Base-by-base conservation (phyloP, 1,139 yeast genomes). In the Scheffersomyces segobiensis region DNA sequence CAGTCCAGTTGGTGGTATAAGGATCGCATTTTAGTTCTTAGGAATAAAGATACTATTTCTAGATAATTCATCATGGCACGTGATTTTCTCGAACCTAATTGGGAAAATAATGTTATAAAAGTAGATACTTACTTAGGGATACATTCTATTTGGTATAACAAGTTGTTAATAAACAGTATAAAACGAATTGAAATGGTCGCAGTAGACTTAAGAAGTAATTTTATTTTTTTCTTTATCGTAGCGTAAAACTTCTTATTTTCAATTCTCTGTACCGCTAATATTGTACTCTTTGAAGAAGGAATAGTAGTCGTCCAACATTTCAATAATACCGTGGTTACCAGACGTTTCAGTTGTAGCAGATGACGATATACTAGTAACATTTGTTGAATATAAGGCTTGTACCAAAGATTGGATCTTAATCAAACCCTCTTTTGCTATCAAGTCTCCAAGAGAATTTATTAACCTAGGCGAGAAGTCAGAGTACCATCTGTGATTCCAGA, bases 401-500 rank as follows among this genome's bases (percentile, higher is more conserved):
- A 91, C 85, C 66, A 89, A 87, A 64, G 88, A 88, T 63, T 86
- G 87, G 47, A 92, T 85, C 73, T 90, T 91, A 52, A 89, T 86
- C 52, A 89, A 75, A 0, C 97, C 97, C 67, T 91, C 93, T 66
- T 87, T 88, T 39, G 86, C 86, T 42, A 91, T 87, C 61, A 91
- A 78, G 57, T 81, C 85, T 50, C 85, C 78, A 58, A 93, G 74
- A 1, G 86, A 79, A 46, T 77, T 73, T 21, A 88, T 71, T 58
- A 92, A 78, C 53, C 80, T 79, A 32, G 96, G 91, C 10, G 96
- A 88, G 67, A 93, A 93, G 65, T 93, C 97, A 63, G 87, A 85
- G 75, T 95, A 96, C 99, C 99, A 96, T 70, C 99, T 86, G 74
- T 93, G 98, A 70, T 93, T 91, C 98, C 98, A 95, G 21, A 96